Base-by-base conservation (phyloP, 108 stramenopile genomes). In the Schizochytrium sp. region DNA sequence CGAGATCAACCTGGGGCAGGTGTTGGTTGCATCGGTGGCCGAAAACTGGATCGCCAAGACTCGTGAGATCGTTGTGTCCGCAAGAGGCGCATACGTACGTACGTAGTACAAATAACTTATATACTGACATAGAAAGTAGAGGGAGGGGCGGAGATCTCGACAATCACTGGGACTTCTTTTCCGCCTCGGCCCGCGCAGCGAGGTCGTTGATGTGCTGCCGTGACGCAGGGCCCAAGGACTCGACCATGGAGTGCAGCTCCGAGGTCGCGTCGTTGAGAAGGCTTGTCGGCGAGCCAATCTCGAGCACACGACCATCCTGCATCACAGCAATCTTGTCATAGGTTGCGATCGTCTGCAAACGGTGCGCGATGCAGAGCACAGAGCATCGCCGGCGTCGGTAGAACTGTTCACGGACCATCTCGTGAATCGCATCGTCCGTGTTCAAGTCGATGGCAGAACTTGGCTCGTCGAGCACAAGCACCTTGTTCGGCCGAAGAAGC, bases 361-460 rank as follows among this genome's bases (percentile, higher is more conserved):
- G 93, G 93, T 99, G 99, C 12, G 99, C 99, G 28, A 99, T 96
- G 21, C 97, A 93, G 25, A 99, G 91, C 8, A 98, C 94, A 4
- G 98, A 98, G 10, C 95, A 83, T 6, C 51, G 45, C 6, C 76
- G 76, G 12, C 76, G 95, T 41, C 93, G 92, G 10, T 83, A 18
- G 89, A 97, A 96, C 69, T 92, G 88, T 18, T 94, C 91, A 16
- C 91, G 72, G 23, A 97, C 72, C 34, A 94, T 93, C 34, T 96
- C 92, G 60, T 95, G 88, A 90, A 99, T 93, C 55, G 95, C 93
- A 29, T 92, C 93, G 89, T 95, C 95, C 23, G 87, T 87, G 0
- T 95, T 72, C 0, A 94, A 94, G 60, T 93, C 91, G 16, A 90
- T 88, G 34, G 89, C 72, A 0, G 93, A 90, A 4, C 93, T 93